Evolutionary conservation across 352 stramenopile genomes (phyloP), one percentile per base, ranked within the genome.

Genomic region (Phytopythium montanum): DNA sequence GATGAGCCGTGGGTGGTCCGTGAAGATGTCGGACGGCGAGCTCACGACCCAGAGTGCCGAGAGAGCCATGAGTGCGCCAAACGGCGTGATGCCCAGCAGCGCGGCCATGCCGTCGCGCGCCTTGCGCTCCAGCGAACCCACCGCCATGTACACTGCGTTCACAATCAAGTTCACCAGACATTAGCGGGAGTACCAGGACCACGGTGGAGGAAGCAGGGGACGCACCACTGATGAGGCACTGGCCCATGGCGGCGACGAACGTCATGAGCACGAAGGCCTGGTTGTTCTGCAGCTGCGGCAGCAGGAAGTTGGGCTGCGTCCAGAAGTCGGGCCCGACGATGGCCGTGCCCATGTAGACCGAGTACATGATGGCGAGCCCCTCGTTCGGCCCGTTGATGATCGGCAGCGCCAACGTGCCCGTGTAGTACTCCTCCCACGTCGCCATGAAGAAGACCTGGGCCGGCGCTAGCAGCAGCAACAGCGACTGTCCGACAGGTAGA

Each of bases 371-470:
- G 31, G 98, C 52, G 14, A 99, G 70, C 36, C 97, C 96, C 75
- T 99, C 96, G 59, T 90, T 98, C 8, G 97, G 96, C 61, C 96
- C 97, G 72, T 99, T 99, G 42, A 99, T 76, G 23, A 96, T 81
- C 9, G 96, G 96, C 36, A 99, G 74, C 28, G 97, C 87, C 13
- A 99, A 76, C 54, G 91, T 92, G n/a, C 95, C 94, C 0, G 92
- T 98, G 79, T 98, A 97, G 75, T 98, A 99, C 72, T 99, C 92
- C 70, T 99, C 97, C 97, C 96, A 99, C n/a, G 95, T 99, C 13
- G 92, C 88, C 72, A 98, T 92, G 64, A 98, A 99, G 69, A 99
- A 99, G 7, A 98, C 85, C 79, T 79, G 95, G 46, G 80, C 87
- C 61, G 65, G 90, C 28, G 73, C 69, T 19, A 82, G 70, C 60